Conservation (phyloP, 495 filamentous ascomycete species). For the Penicillium paradoxum region DNA sequence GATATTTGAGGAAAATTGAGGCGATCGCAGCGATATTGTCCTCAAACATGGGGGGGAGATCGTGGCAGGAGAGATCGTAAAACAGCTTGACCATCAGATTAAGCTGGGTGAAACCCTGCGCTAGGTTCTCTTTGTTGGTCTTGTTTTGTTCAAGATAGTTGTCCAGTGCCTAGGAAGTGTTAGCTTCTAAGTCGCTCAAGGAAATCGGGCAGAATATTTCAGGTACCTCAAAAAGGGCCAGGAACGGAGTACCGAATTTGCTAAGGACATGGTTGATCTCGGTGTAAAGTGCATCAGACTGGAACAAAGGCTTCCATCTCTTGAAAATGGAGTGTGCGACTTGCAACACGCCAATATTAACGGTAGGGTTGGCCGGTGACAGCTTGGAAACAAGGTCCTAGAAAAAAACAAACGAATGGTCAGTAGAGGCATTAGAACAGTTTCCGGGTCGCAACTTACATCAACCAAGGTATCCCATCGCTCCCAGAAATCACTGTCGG, state of each 20-base stretch:
- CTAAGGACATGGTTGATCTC: slow-evolving; percentile 92
- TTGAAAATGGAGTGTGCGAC: slow-evolving; percentile 98
- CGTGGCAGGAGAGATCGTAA: slow-evolving; percentile 94
- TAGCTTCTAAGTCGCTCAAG: slow-evolving; percentile 4
- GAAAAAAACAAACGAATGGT: neutral
- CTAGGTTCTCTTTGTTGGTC: slow-evolving; percentile 64
- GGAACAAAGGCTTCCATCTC: slow-evolving; percentile 88
- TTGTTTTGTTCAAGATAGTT: slow-evolving; percentile 68
- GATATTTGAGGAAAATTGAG: slow-evolving; percentile 81
- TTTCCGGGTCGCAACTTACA: slow-evolving; percentile 36
- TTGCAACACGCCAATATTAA: slow-evolving; percentile 90
- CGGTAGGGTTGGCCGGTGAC: slow-evolving; percentile 64
- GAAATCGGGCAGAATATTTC: slow-evolving; percentile 6
- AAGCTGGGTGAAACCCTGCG: slow-evolving; percentile 72
- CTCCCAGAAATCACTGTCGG: slow-evolving; percentile 95
- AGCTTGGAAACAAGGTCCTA: slow-evolving; percentile 87
- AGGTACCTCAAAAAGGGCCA: slow-evolving; percentile 66
- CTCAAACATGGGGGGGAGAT: slow-evolving; percentile 90
- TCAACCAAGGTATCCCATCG: slow-evolving; percentile 90
- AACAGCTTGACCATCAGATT: slow-evolving; percentile 85
- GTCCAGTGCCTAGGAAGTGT: slow-evolving; percentile 60
- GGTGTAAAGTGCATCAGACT: slow-evolving; percentile 81
- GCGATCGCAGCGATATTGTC: slow-evolving; percentile 73
- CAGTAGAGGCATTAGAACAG: neutral
- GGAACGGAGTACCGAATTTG: slow-evolving; percentile 76